Evolutionary conservation across 2,329 filamentous ascomycete species (phyloP).

Genomic region (Hypomyces perniciosus): DNA sequence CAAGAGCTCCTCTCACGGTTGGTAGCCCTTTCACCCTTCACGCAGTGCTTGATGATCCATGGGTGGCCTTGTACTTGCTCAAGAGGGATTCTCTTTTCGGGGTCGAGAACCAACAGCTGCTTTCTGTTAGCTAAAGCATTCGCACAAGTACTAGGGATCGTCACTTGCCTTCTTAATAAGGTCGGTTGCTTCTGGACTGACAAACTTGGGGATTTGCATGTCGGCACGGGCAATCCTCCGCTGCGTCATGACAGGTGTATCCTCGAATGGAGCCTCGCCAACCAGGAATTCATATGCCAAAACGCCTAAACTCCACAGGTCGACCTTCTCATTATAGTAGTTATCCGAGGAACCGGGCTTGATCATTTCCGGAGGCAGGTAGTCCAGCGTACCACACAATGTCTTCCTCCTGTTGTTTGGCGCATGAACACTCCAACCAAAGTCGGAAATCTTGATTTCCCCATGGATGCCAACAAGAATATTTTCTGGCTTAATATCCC

Average conservation of each 20-base stretch:
- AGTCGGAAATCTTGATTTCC: conserved; percentile 98
- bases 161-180: conserved; percentile 77
- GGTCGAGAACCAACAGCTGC: conserved; percentile 82
- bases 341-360: conserved; percentile 74
- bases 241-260: conserved; percentile 91
- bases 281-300: conserved; percentile 95
- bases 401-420: conserved; percentile 90
- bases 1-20: conserved; percentile 41
- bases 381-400: conserved; percentile 96
- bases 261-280: conserved; percentile 94
- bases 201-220: conserved; percentile 86
- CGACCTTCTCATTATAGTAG: conserved; percentile 91
- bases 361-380: conserved; percentile 97
- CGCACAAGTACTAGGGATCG: neutral
- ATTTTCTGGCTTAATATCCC: conserved; percentile 72
- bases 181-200: conserved; percentile 84
- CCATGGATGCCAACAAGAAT: conserved; percentile 70
- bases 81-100: conserved; percentile 84
- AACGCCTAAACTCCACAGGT: conserved; percentile 92
- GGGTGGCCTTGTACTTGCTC: conserved; percentile 86
- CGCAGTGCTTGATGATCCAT: conserved; percentile 95
- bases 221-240: conserved; percentile 81
- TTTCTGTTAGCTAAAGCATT: conserved; percentile 18
- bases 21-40: conserved; percentile 51
- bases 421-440: conserved; percentile 96